Evolutionary conservation across 2,329 filamentous ascomycete species (phyloP).

Genomic region (Exophiala lecanii-corni): DNA sequence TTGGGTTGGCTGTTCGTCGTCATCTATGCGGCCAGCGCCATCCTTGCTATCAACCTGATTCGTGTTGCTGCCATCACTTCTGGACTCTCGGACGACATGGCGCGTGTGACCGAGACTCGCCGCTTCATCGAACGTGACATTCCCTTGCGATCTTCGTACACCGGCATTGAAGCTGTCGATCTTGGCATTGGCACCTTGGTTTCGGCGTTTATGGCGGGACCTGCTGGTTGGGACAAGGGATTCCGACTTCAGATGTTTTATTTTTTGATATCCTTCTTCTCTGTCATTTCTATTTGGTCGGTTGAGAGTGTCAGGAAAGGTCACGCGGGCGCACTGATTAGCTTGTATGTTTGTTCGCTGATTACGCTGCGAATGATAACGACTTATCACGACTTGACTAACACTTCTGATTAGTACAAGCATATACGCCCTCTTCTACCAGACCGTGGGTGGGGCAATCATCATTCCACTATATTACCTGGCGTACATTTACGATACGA

Average conservation of each 20-base stretch:
- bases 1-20: neutral
- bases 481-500: constrained; percentile 20
- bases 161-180: constrained; percentile 13
- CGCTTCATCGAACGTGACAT: constrained; percentile 9
- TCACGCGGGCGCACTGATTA: constrained; percentile 12
- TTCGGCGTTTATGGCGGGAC: constrained; percentile 14
- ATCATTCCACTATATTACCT: constrained; percentile 29
- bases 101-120: constrained; percentile 4
- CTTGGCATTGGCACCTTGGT: constrained; percentile 15
- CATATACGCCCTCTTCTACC: constrained; percentile 17
- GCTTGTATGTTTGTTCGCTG: constrained; percentile 10
- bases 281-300: constrained; percentile 12
- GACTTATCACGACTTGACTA: too few species aligned
- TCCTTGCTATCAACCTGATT: constrained; percentile 10
- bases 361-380: too few species aligned
- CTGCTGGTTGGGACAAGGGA: constrained; percentile 15
- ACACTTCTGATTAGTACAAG: constrained; percentile 12
- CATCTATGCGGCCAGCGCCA: neutral
- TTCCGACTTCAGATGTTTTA: constrained; percentile 16
- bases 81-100: constrained; percentile 11
- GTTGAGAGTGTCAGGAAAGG: constrained; percentile 17
- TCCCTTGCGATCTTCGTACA: constrained; percentile 12
- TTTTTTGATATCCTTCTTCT: constrained; percentile 19
- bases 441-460: constrained; percentile 20
- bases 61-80: constrained; percentile 3